Evolutionary conservation across 1,284 basidiomycete genomes (phyloP).

Genomic region (Melampsora americana): DNA sequence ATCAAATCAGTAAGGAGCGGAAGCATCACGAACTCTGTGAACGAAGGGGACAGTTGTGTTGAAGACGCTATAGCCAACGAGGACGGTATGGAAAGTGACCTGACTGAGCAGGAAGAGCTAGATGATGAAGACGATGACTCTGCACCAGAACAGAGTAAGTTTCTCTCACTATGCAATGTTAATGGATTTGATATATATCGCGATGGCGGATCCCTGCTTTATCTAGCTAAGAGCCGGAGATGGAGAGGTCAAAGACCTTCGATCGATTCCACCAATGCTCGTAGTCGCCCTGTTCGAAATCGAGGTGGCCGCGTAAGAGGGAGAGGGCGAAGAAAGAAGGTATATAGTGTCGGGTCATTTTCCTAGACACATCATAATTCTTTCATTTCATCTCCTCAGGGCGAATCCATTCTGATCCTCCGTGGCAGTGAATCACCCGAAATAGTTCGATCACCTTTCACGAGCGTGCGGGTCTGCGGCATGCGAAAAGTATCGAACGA

Average conservation of each 20-base stretch:
- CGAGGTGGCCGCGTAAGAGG: neutral
- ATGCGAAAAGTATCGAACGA: too few species aligned
- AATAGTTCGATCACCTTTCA: too few species aligned
- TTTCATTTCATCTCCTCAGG: too few species aligned
- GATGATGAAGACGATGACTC: constrained; percentile 31
- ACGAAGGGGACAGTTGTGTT: neutral
- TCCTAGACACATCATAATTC: too few species aligned
- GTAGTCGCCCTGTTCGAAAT: neutral
- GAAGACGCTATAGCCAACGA: neutral
- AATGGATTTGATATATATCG: neutral
- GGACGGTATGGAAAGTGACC: constrained; percentile 42
- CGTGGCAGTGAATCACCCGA: too few species aligned
- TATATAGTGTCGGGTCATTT: neutral
- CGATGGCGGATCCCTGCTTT: neutral
- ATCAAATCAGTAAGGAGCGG: neutral
- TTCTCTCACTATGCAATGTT: neutral
- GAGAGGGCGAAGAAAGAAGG: constrained; percentile 4
- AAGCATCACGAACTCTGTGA: neutral
- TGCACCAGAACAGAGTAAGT: constrained; percentile 10
- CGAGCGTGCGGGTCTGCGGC: too few species aligned
- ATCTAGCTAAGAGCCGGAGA: neutral
- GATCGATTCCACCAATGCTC: neutral
- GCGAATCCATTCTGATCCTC: too few species aligned
- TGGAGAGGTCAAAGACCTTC: neutral
- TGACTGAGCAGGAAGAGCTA: constrained; percentile 40